Evolutionary conservation across 441 rosid species (phyloP).

Genomic region (Mallotus repandus): DNA sequence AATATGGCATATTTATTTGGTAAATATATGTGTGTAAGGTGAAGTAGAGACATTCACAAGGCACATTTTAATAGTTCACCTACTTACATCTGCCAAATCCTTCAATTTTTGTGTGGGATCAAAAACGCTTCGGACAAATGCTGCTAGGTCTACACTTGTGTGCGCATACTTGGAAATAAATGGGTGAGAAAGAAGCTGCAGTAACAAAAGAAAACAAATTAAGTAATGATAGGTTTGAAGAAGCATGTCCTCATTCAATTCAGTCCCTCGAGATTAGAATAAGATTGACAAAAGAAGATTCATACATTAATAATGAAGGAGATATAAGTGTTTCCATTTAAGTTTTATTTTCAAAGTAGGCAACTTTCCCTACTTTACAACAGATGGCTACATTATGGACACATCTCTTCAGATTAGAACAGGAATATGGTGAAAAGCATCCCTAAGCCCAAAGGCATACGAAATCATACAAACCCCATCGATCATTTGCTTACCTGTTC

Average conservation of each 20-base stretch:
- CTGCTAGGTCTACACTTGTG: constrained; percentile 59
- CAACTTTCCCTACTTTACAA: background rate
- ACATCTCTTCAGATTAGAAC: background rate
- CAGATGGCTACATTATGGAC: background rate
- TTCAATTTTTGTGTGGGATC: constrained; percentile 84
- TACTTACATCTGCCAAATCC: constrained; percentile 94
- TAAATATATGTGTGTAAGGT: background rate
- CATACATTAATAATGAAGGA: background rate
- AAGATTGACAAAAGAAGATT: background rate
- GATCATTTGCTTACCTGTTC: constrained; percentile 58
- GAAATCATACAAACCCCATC: background rate
- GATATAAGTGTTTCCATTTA: background rate
- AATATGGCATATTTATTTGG: background rate
- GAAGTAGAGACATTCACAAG: background rate
- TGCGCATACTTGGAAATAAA: constrained; percentile 71
- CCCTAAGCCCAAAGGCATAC: background rate
- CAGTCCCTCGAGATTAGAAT: background rate
- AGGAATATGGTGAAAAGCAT: background rate
- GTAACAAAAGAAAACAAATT: constrained; percentile 17
- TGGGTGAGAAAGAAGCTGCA: constrained; percentile 86
- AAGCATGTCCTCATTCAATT: background rate
- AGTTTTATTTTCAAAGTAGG: background rate
- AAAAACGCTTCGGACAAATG: constrained; percentile 74
- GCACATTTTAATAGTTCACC: background rate
- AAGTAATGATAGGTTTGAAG: background rate